phyloP scores from a whole-genome alignment of 768 basidiomycete genomes.

The Pseudohyphozyma bogoriensis region DNA sequence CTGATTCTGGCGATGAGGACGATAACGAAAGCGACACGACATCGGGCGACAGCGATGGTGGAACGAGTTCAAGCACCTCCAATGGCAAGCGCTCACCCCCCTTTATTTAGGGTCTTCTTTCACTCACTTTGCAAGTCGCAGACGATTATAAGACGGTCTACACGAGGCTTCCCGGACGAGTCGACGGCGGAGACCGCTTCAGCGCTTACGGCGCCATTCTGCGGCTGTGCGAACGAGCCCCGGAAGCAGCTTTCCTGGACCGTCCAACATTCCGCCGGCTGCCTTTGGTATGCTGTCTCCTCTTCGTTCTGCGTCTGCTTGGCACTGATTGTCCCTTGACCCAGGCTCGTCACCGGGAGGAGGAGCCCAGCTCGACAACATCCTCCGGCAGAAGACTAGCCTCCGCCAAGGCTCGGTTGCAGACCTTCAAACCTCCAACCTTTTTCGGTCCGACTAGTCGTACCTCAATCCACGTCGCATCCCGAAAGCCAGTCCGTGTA shows the following conservation, averaged over 20 bases:
- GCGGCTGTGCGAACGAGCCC: slow-evolving; percentile 6
- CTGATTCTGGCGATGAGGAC: not conserved
- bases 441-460: no score
- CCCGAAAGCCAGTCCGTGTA: not conserved
- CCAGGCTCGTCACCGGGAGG: no score
- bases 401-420: not conserved
- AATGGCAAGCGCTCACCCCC: no score
- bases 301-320: no score
- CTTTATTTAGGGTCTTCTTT: no score
- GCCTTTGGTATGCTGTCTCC: not conserved
- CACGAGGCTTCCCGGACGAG: not conserved
- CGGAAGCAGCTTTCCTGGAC: slow-evolving; percentile 7
- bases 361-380: no score
- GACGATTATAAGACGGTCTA: slow-evolving; percentile 6
- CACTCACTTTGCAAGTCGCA: not conserved
- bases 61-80: no score
- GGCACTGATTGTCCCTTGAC: no score
- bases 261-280: slow-evolving; percentile 5
- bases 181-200: slow-evolving; percentile 6
- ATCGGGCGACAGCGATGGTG: no score
- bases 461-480: slow-evolving; percentile 2
- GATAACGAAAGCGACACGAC: not conserved
- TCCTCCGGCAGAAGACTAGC: no score
- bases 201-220: slow-evolving; percentile 14
- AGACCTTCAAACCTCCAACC: no score